These are phyloP conservation scores for Rhizopogon vinicolor DNA, from an alignment of 768 basidiomycete genomes.

Conservation along the genomic window DNA sequence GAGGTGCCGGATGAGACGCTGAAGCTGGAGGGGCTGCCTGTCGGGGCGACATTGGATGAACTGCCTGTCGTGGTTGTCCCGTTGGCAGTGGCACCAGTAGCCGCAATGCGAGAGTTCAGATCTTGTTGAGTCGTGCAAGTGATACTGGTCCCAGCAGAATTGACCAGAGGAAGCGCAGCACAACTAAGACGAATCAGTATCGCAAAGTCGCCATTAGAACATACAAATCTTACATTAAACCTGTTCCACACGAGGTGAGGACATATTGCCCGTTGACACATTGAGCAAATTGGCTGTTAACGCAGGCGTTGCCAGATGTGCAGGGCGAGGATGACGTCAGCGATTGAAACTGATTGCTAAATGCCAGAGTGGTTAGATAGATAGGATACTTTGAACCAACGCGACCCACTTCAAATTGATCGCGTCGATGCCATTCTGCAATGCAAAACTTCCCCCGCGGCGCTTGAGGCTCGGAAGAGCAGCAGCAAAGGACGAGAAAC, in stretches of 20 bases:
- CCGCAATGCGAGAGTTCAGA: slow-evolving; percentile 41
- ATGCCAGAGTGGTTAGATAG: slow-evolving; percentile 2
- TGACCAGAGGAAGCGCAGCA: slow-evolving; percentile 46
- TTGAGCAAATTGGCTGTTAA: slow-evolving; percentile 46
- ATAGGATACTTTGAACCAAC: background rate
- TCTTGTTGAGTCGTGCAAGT: slow-evolving; percentile 49
- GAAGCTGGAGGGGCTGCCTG: slow-evolving; percentile 3
- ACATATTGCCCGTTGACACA: slow-evolving; percentile 45
- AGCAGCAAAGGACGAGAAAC: slow-evolving; percentile 22
- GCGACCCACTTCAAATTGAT: slow-evolving; percentile 35
- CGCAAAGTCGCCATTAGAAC: background rate
- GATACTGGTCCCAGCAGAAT: slow-evolving; percentile 44
- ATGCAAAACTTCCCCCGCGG: slow-evolving; percentile 19
- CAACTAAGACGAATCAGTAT: slow-evolving; percentile 6
- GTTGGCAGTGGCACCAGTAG: slow-evolving; percentile 21
- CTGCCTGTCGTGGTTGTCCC: slow-evolving; percentile 10
- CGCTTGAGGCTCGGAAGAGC: slow-evolving; percentile 34
- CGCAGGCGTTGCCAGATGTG: slow-evolving; percentile 41
- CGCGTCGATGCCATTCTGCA: slow-evolving; percentile 38
- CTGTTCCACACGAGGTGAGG: slow-evolving; percentile 15
- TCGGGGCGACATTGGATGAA: slow-evolving; percentile 8
- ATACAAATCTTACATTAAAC: slow-evolving; percentile 11
- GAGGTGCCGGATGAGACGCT: slow-evolving; percentile 12
- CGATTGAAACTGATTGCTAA: slow-evolving; percentile 16
- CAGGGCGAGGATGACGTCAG: slow-evolving; percentile 29